These are phyloP conservation scores for Penicillium dipodomyicola DNA, from an alignment of 495 filamentous ascomycete genomes.

Conservation along the genomic window DNA sequence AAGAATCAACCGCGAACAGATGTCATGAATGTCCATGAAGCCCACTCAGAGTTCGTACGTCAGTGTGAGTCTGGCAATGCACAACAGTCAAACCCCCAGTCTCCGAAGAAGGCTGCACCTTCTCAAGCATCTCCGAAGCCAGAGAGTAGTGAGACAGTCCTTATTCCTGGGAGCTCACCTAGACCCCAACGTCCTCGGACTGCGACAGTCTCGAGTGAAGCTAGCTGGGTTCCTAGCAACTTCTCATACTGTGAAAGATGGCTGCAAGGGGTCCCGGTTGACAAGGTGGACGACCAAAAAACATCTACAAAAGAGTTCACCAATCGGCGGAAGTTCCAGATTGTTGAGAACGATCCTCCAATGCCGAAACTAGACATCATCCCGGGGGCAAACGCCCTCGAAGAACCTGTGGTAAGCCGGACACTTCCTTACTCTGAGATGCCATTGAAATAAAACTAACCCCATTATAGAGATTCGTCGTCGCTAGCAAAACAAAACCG, in stretches of 20 bases:
- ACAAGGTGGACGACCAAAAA: conserved; percentile 28
- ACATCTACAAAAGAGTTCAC: conserved; percentile 27
- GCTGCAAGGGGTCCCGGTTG: conserved; percentile 42
- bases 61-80: conserved; percentile 29
- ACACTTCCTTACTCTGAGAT: neutral
- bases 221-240: conserved; percentile 44
- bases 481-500: conserved; percentile 43
- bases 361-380: conserved; percentile 32
- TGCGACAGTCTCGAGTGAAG: conserved; percentile 42
- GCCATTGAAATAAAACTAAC: conserved; percentile 9
- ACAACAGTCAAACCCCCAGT: conserved; percentile 5
- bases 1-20: conserved; percentile 9
- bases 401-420: conserved; percentile 32
- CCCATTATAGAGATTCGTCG: conserved; percentile 33
- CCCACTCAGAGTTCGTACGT: conserved; percentile 38
- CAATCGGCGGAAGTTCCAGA: conserved; percentile 43
- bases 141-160: neutral
- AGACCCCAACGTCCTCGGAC: conserved; percentile 37
- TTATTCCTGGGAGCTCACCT: conserved; percentile 21
- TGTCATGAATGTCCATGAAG: conserved; percentile 39
- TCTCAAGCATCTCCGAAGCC: conserved; percentile 14
- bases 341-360: conserved; percentile 41
- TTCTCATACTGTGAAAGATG: conserved; percentile 45
- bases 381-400: conserved; percentile 29
- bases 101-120: neutral